Evolutionary conservation across 2,329 filamentous ascomycete species (phyloP).

Genomic region (Trichoderma brevicompactum): DNA sequence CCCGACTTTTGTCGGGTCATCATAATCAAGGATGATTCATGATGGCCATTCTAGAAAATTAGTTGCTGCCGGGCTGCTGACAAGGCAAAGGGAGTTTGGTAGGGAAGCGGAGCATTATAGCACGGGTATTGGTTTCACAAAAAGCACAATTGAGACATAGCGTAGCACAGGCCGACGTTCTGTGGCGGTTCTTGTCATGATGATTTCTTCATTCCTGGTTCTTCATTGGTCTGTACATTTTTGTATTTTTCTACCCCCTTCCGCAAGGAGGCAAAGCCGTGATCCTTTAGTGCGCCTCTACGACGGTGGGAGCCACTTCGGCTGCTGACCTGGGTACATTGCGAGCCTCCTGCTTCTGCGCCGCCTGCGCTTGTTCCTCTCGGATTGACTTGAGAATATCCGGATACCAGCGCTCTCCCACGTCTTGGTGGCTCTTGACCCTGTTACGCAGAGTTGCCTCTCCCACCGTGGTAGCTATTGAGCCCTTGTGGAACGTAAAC

Average conservation of each 20-base stretch:
- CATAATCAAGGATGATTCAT: conserved; percentile 3
- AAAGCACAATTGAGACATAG: conserved; percentile 18
- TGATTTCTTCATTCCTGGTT: background rate
- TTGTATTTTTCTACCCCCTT: background rate
- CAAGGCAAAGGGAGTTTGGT: conserved; percentile 27
- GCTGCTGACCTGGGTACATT: conserved; percentile 14
- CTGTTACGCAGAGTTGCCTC: conserved; percentile 85
- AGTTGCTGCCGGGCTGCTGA: conserved; percentile 16
- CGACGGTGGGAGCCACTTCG: conserved; percentile 34
- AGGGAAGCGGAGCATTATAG: conserved; percentile 28
- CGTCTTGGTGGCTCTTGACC: conserved; percentile 85
- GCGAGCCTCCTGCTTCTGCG: conserved; percentile 36
- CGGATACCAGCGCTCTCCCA: conserved; percentile 80
- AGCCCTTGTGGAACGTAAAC: conserved; percentile 78
- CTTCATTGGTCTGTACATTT: conserved; percentile 4
- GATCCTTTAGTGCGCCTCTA: conserved; percentile 40
- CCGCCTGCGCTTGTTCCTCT: conserved; percentile 57
- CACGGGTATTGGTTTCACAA: conserved; percentile 20
- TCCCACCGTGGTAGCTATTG: conserved; percentile 69
- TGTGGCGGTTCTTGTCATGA: conserved; percentile 1
- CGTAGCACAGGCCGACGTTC: conserved; percentile 15
- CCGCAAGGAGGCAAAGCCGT: background rate
- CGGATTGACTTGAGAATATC: conserved; percentile 63
- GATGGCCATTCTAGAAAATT: background rate
- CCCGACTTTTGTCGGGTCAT: conserved; percentile 48